Evolutionary conservation across 2,329 filamentous ascomycete genomes (phyloP).

Genomic region (Falciphora oryzae): DNA sequence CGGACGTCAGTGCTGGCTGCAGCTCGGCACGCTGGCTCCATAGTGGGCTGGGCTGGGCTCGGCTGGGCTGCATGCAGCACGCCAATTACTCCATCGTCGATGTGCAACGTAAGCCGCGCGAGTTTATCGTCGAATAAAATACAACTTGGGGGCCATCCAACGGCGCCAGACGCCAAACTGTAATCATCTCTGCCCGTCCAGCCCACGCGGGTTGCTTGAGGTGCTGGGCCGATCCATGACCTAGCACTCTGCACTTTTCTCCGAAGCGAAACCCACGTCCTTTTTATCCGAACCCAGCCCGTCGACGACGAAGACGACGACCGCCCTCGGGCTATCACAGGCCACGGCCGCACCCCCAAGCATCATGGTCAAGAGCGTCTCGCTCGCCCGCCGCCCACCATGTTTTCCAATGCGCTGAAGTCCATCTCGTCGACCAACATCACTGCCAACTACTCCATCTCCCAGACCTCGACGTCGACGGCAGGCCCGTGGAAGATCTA

Average conservation of each 20-base stretch:
- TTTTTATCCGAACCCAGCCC: too few species aligned
- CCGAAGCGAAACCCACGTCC: background rate
- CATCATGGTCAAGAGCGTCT: constrained; percentile 7
- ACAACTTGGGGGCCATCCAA: too few species aligned
- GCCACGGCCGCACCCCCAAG: background rate
- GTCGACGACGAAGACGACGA: background rate
- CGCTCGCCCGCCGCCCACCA: constrained; percentile 36
- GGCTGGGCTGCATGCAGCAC: background rate
- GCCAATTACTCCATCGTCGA: background rate
- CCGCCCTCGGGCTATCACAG: background rate
- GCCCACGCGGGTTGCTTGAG: background rate
- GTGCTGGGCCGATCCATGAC: background rate
- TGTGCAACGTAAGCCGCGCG: background rate
- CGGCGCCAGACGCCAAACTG: too few species aligned
- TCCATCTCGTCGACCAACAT: constrained; percentile 90
- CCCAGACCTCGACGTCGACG: constrained; percentile 66
- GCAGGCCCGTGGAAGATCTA: constrained; percentile 97
- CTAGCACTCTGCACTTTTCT: too few species aligned
- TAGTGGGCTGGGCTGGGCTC: background rate
- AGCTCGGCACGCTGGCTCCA: background rate
- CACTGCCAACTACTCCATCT: constrained; percentile 81
- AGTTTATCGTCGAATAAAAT: background rate
- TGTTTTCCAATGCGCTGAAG: constrained; percentile 93
- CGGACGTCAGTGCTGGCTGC: background rate
- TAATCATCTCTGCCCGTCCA: background rate